Percentiles rank a stretch among this genome's conserved stretches.
phyloP scores from a whole-genome alignment of 108 stramenopile genomes.

The Cyclostephanos invisitatus region DNA sequence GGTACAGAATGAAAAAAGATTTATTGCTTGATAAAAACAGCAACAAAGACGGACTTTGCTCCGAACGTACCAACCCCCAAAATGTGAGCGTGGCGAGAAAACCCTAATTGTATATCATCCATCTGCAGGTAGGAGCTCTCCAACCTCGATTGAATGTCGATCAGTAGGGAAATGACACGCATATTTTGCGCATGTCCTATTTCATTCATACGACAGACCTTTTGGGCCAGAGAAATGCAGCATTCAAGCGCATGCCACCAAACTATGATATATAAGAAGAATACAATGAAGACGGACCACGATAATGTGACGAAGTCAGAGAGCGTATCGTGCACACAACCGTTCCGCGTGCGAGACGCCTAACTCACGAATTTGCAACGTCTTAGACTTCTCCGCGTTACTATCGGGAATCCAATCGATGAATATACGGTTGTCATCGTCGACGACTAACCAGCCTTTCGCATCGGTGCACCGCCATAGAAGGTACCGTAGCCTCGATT shows the following conservation, averaged over 20 bases:
- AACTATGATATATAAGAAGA: neutral
- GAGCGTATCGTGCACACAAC: too few relatives aligned
- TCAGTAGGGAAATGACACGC: constrained; percentile 6
- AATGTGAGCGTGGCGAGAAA: constrained; percentile 34
- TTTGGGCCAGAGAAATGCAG: constrained; percentile 15
- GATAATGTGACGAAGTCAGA: too few relatives aligned
- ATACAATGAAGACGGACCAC: too few relatives aligned
- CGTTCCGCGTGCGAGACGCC: too few relatives aligned
- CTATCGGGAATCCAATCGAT: constrained; percentile 42
- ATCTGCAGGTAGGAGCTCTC: constrained; percentile 15
- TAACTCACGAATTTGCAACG: constrained; percentile 27
- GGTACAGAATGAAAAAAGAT: neutral
- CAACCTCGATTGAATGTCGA: constrained; percentile 18
- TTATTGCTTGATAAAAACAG: neutral
- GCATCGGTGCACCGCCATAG: constrained; percentile 24
- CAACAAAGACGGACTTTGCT: neutral
- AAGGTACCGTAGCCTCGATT: constrained; percentile 18
- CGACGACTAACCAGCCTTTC: constrained; percentile 23
- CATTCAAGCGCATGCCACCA: constrained; percentile 55
- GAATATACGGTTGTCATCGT: constrained; percentile 41
- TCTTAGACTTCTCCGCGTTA: constrained; percentile 21
- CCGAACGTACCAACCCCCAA: constrained; percentile 19
- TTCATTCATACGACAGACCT: neutral
- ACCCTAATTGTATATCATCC: constrained; percentile 22
- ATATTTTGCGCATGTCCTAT: neutral